A percentile compares a stretch with the other conserved stretches of the same genome.
Evolutionary conservation across 306 rosid species (phyloP).

Genomic region (Pyrus betulifolia): DNA sequence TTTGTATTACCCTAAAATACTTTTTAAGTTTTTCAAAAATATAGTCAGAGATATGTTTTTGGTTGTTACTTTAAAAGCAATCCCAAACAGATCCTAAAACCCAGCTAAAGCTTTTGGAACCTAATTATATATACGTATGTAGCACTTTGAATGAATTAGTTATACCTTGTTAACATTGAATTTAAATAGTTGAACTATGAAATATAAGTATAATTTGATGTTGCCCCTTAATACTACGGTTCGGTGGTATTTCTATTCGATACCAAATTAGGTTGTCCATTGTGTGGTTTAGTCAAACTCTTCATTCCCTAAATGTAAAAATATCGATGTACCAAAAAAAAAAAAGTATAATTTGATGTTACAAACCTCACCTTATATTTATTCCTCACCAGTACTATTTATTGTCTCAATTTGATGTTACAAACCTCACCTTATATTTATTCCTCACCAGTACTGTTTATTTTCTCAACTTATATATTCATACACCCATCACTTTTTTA

Average conservation of each 20-base stretch:
- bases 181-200: neutral
- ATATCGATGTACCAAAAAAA: no score
- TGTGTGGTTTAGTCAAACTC: no score
- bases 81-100: neutral
- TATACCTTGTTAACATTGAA: neutral
- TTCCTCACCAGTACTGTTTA: neutral
- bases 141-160: neutral
- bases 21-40: no score
- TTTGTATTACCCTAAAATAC: no score
- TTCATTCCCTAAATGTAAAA: no score
- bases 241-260: no score
- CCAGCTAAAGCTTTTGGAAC: neutral
- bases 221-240: neutral
- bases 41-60: neutral
- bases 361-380: neutral
- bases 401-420: neutral
- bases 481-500: neutral
- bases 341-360: neutral
- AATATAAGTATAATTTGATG: neutral
- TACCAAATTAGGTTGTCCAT: no score
- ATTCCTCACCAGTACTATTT: neutral
- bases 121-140: neutral
- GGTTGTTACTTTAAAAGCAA: neutral
- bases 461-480: neutral
- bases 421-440: neutral